phyloP scores from a whole-genome alignment of 306 rosid genomes.

The Cicer chorassanicum region DNA sequence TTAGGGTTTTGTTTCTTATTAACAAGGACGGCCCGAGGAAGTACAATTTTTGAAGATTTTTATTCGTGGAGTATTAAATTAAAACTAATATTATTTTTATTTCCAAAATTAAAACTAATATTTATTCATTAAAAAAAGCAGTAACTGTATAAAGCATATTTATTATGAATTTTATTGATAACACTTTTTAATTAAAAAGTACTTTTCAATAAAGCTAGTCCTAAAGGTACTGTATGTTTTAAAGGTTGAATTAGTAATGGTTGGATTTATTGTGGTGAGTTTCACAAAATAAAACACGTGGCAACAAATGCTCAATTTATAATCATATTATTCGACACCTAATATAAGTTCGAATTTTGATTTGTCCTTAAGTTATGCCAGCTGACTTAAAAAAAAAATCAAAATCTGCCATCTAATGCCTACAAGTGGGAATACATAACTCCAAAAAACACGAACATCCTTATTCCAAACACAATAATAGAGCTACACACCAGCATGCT shows the following conservation, averaged over 20 bases:
- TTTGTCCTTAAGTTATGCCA: slow-evolving; percentile 23
- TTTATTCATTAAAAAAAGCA: not conserved
- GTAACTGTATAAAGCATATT: not conserved
- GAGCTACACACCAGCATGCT: slow-evolving; percentile 4
- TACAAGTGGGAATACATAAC: slow-evolving; percentile 21
- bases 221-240: not conserved
- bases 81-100: too few relatives aligned
- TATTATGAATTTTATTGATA: not conserved
- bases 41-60: too few relatives aligned
- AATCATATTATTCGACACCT: not conserved
- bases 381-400: slow-evolving; percentile 19
- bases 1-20: too few relatives aligned
- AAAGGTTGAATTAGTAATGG: slow-evolving; percentile 11
- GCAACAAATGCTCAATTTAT: not conserved
- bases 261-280: slow-evolving; percentile 1
- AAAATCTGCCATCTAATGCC: slow-evolving; percentile 8
- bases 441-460: slow-evolving; percentile 2
- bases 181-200: not conserved
- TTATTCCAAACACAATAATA: not conserved
- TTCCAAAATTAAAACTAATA: not conserved
- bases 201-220: not conserved
- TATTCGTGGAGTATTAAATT: too few relatives aligned
- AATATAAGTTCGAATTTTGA: not conserved
- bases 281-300: not conserved
- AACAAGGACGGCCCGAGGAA: too few relatives aligned